Evolutionary conservation across 1,284 basidiomycete species (phyloP).

Genomic region (Spongispora temasekensis): DNA sequence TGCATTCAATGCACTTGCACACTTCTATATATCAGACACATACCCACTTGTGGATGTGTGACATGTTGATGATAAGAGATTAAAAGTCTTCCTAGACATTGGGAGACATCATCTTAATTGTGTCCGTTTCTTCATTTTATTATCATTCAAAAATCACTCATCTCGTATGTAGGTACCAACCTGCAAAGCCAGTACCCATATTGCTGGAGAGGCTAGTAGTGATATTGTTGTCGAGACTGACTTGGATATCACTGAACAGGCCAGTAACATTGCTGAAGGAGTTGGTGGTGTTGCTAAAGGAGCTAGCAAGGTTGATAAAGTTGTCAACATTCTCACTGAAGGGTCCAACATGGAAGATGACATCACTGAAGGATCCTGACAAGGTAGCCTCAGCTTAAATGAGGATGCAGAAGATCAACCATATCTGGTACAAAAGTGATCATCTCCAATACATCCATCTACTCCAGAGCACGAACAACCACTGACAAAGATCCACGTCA

Average conservation of each 20-base stretch:
- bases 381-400: too few relatives aligned
- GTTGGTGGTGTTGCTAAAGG: not conserved
- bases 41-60: not conserved
- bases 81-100: constrained; percentile 1
- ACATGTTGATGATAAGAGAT: not conserved
- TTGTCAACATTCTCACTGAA: not conserved
- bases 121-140: not conserved
- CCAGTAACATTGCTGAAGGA: not conserved
- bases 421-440: not conserved
- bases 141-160: not conserved
- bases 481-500: not conserved
- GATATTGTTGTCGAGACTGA: not conserved
- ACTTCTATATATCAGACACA: constrained; percentile 4
- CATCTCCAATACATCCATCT: not conserved
- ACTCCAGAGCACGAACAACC: not conserved
- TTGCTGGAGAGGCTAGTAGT: too few relatives aligned
- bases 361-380: too few relatives aligned
- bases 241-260: not conserved
- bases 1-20: not conserved
- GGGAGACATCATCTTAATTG: not conserved
- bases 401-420: not conserved
- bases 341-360: too few relatives aligned
- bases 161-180: not conserved
- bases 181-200: not conserved
- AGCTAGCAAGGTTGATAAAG: not conserved